Base-by-base conservation (phyloP, 2,329 filamentous ascomycete genomes). In the Fusarium continuum region DNA sequence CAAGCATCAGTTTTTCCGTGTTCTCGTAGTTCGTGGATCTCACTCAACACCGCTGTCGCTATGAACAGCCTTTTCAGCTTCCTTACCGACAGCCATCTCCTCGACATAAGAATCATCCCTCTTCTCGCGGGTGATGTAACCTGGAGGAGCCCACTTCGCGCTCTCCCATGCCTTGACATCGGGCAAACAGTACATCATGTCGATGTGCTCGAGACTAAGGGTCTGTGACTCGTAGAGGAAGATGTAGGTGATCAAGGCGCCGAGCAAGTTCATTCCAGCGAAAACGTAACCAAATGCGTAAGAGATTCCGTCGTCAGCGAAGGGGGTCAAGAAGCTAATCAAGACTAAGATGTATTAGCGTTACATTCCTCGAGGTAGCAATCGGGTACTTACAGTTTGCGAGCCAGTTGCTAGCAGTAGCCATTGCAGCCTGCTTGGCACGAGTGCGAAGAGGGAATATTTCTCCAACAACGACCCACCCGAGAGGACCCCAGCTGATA, bases 271-370 rank as follows among this genome's bases (percentile, higher is more conserved):
- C 72, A 85, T 87, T 3, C 79, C 84, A 0, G 85, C 85, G 70
- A 90, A 89, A 32, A 90, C 82, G 64, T 88, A 89, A 8, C 87
- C 87, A 67, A 85, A 88, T 0, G 79, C 77, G 74, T 86, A 90
- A 35, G 84, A 82, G 56, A 90, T 89, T 3, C 80, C 81, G 2
- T 77, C 75, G 3, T 81, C 83, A 54, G 90, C 90, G 66, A 88
- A 84, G 0, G 88, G 87, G 0, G 87, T 89, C 71, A 89, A 87
- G 74, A 90, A 89, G 0, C 83, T 82, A 68, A 90, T 81, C 65
- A 90, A 74, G 78, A 89, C 80, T 76, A 28, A n/a, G 11, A 9
- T 4, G 8, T 2, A 34, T 64, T 31, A 60, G 58, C 5, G 10
- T 20, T 28, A 6, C 1, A 16, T 8, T 11, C 17, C 6, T 17